Base-by-base conservation (phyloP, 768 basidiomycete species). In the Boletus sp. region DNA sequence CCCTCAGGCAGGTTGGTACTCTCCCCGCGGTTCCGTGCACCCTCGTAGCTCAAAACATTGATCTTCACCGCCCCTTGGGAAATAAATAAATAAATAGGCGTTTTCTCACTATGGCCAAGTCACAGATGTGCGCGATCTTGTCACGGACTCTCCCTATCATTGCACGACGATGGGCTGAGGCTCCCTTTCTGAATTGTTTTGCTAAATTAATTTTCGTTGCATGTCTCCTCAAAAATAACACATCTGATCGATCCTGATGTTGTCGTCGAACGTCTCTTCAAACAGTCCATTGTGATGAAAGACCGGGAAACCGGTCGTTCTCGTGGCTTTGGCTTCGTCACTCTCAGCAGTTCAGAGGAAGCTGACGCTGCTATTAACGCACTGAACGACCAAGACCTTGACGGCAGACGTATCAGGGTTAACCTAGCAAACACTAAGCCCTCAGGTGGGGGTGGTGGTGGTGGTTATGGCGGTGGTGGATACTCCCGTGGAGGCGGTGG, bases 291-390 rank as follows among this genome's bases (percentile, higher is more conserved):
- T 53, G 71, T 71, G 52, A 72, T 73, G 70, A 69, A 72, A 65
- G 81, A 83, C 69, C 77, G 80, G 54, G 82, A 82, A 59, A 82
- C 81, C 46, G 79, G 79, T 53, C 78, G 81, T 57, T 80, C 79
- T 52, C 75, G 82, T 61, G 81, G 81, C 57, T 82, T 82, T 69
- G 81, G 80, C 53, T 82, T 82, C 60, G 81, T 82, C 58, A 79
- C 75, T 39, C 75, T 67, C 39, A 19, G n/a, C 43, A 42, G 45
- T 53, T 3, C 30, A 3, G 40, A 43, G 0, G 72, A 80, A 61
- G 81, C 81, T 52, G 54, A 81, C 1, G 66, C 69, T 53, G 79
- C 81, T 35, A 80, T 83, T 64, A 9, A 25, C 7, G 65, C 47
- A 42, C 62, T 81, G 67, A 67, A 83, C 65, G 82, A 83, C 7